These are phyloP conservation scores for Diaporthe sp. DNA, from an alignment of 2,329 filamentous ascomycete species.

Conservation along the genomic window DNA sequence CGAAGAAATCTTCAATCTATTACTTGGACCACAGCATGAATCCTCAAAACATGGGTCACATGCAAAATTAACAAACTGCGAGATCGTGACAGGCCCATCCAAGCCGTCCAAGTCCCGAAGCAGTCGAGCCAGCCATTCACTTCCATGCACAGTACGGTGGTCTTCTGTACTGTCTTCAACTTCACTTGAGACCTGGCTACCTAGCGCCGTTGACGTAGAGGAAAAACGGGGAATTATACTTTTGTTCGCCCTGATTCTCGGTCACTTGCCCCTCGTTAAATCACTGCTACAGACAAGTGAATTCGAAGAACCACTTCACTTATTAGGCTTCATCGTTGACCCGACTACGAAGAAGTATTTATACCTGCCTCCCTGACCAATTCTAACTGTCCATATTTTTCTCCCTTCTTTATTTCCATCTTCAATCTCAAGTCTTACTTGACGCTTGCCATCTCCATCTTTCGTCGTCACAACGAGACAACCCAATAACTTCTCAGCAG, in stretches of 20 bases:
- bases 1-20: too few species aligned
- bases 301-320: not conserved
- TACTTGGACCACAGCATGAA: too few species aligned
- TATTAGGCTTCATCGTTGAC: not conserved
- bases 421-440: not conserved
- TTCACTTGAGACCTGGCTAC: not conserved
- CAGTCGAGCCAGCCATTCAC: not conserved
- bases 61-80: too few species aligned
- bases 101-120: not conserved
- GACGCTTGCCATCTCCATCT: not conserved
- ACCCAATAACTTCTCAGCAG: too few species aligned
- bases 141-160: not conserved
- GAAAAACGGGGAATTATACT: not conserved
- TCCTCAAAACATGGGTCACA: too few species aligned
- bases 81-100: too few species aligned
- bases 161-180: rapidly evolving
- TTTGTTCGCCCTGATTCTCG: not conserved
- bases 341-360: not conserved
- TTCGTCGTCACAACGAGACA: too few species aligned
- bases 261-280: not conserved
- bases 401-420: not conserved
- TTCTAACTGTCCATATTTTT: not conserved
- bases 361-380: too few species aligned
- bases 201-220: not conserved
- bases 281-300: not conserved